Conservation (phyloP, 306 rosid species). For the Lathyrus aphaca region DNA sequence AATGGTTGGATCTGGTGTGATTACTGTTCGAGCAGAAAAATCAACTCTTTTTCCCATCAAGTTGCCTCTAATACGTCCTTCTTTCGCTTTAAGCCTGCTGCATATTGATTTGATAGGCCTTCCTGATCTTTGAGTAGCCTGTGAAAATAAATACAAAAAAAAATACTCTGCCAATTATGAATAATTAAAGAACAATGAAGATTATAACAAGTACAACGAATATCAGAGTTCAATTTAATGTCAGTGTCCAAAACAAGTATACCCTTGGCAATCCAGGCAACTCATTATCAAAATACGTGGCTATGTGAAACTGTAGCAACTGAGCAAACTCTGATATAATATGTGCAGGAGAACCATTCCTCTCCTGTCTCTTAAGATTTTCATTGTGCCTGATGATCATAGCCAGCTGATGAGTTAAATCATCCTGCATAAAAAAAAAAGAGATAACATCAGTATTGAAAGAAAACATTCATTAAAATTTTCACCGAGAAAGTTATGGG, state of each 20-base stretch:
- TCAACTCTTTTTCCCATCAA: constrained; percentile 99
- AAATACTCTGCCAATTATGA: constrained; percentile 2
- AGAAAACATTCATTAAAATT: not conserved
- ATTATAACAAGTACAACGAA: constrained; percentile 12
- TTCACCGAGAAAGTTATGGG: not conserved
- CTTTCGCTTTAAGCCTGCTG: constrained; percentile 99
- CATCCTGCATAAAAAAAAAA: constrained; percentile 69
- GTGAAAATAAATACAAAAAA: constrained; percentile 28
- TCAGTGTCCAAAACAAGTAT: constrained; percentile 41
- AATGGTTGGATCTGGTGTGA: constrained; percentile 96
- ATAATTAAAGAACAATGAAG: not conserved
- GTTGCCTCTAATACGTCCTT: constrained; percentile 99
- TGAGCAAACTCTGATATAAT: constrained; percentile 96
- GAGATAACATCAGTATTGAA: constrained; percentile 34
- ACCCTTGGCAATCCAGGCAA: constrained; percentile 98
- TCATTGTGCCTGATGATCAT: constrained; percentile 98
- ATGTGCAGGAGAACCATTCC: constrained; percentile 97
- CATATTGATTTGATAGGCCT: constrained; percentile 97
- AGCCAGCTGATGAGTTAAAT: constrained; percentile 96
- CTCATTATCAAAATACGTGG: constrained; percentile 95
- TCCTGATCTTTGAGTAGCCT: constrained; percentile 99
- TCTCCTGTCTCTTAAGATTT: constrained; percentile 90
- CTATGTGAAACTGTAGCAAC: constrained; percentile 92
- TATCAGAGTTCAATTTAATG: constrained; percentile 27
- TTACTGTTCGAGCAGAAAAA: constrained; percentile 98